These are phyloP conservation scores for Aspergillus sp. DNA, from an alignment of 2,329 filamentous ascomycete species.

Conservation along the genomic window DNA sequence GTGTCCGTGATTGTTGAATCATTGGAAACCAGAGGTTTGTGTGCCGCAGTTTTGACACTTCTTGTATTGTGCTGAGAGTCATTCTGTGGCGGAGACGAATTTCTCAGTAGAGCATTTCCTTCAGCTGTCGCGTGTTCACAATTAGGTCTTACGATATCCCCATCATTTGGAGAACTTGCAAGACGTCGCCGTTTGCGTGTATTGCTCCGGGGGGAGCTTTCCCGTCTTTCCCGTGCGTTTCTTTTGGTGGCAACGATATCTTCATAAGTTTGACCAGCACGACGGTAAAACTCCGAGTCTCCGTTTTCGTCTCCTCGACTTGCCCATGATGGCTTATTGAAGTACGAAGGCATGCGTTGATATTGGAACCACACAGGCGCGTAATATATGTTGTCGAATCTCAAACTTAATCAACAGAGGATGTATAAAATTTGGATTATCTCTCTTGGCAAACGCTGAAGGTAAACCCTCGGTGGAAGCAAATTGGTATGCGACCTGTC, in stretches of 20 bases:
- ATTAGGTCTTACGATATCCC: not conserved
- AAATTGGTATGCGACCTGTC: not conserved
- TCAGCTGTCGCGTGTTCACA: not conserved
- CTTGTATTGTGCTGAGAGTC: not conserved
- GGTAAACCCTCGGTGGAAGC: not conserved
- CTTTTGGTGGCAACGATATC: slow-evolving; percentile 45
- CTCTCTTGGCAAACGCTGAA: not conserved
- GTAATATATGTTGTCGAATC: not conserved
- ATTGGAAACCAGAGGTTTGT: not conserved
- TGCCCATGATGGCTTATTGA: slow-evolving; percentile 57
- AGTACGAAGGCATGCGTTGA: slow-evolving; percentile 48
- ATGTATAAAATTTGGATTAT: not conserved
- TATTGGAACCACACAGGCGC: not conserved
- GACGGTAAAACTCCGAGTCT: slow-evolving; percentile 48
- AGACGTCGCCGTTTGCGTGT: slow-evolving; percentile 26
- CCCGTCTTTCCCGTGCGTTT: slow-evolving; percentile 32
- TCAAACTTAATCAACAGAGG: not conserved
- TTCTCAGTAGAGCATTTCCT: not conserved
- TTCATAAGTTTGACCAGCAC: slow-evolving; percentile 48
- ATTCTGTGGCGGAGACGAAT: not conserved
- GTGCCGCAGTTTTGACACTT: not conserved
- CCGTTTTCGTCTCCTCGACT: slow-evolving; percentile 36
- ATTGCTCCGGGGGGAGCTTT: slow-evolving; percentile 8
- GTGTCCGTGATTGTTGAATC: not conserved
- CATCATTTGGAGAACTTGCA: slow-evolving; percentile 14